phyloP scores from a whole-genome alignment of 768 basidiomycete genomes.

The Leccinum truebloodii region DNA sequence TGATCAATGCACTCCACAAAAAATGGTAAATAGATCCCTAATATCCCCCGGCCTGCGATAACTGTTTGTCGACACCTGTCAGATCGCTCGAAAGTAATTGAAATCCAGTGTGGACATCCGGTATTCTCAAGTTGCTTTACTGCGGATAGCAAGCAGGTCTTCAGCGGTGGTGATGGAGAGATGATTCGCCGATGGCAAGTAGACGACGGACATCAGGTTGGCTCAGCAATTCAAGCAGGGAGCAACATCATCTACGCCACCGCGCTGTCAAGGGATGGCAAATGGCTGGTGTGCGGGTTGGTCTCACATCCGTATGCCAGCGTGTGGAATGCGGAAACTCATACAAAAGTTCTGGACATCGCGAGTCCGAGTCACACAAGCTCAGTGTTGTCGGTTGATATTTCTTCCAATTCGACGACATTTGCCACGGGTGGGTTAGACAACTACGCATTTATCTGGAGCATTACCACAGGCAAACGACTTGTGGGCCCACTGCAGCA shows the following conservation, averaged over 20 bases:
- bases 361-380: background rate
- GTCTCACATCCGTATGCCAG: background rate
- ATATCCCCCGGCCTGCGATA: no score
- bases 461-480: background rate
- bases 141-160: background rate
- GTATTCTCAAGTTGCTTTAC: background rate
- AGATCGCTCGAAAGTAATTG: no score
- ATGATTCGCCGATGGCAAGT: background rate
- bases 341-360: background rate
- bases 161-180: no score
- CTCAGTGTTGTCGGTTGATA: background rate
- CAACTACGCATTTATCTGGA: background rate
- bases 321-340: background rate
- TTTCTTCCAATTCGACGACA: background rate
- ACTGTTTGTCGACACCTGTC: no score
- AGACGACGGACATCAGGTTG: background rate
- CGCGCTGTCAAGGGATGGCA: background rate
- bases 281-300: background rate
- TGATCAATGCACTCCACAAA: no score
- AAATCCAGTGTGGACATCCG: background rate
- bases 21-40: no score
- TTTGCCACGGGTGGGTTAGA: background rate
- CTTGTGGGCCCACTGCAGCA: background rate
- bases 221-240: background rate
- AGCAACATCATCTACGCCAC: accelerated